These are phyloP conservation scores for Xylaria polymorpha DNA, from an alignment of 2,329 filamentous ascomycete species.

Conservation along the genomic window DNA sequence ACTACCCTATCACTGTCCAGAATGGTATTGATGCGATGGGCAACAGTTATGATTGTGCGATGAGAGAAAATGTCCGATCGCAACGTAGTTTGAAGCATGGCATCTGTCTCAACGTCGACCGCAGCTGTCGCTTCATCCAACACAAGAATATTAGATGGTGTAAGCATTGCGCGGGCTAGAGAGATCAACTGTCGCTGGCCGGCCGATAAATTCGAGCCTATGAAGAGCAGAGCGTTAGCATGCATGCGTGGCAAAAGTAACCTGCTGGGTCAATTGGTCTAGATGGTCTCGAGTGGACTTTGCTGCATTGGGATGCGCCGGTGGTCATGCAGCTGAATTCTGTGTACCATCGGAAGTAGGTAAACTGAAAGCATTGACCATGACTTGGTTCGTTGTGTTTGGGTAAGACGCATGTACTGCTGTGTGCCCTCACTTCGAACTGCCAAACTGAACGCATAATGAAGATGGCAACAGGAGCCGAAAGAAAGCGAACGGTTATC, in stretches of 20 bases:
- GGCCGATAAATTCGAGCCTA: conserved; percentile 93
- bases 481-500: conserved; percentile 45
- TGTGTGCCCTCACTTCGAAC: conserved; percentile 39
- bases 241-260: conserved; percentile 19
- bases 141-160: conserved; percentile 95
- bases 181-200: conserved; percentile 96
- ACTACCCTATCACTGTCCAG: conserved; percentile 89
- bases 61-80: conserved; percentile 80
- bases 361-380: conserved; percentile 15
- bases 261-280: not conserved
- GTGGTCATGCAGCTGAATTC: conserved; percentile 37
- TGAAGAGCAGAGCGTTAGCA: conserved; percentile 42
- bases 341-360: conserved; percentile 54
- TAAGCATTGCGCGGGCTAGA: conserved; percentile 90
- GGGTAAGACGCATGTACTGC: conserved; percentile 36
- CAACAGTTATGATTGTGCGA: conserved; percentile 97
- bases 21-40: conserved; percentile 98
- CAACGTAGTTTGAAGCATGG: conserved; percentile 72
- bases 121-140: conserved; percentile 94
- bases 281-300: not conserved
- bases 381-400: conserved; percentile 32
- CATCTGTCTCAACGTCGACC: conserved; percentile 75
- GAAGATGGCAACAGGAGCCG: conserved; percentile 48
- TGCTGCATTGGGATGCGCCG: conserved; percentile 1
- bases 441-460: conserved; percentile 47